A percentile compares a stretch with the other conserved stretches of the same genome.
phyloP scores from a whole-genome alignment of 108 stramenopile genomes.

The Cyclotella kingstonii region DNA sequence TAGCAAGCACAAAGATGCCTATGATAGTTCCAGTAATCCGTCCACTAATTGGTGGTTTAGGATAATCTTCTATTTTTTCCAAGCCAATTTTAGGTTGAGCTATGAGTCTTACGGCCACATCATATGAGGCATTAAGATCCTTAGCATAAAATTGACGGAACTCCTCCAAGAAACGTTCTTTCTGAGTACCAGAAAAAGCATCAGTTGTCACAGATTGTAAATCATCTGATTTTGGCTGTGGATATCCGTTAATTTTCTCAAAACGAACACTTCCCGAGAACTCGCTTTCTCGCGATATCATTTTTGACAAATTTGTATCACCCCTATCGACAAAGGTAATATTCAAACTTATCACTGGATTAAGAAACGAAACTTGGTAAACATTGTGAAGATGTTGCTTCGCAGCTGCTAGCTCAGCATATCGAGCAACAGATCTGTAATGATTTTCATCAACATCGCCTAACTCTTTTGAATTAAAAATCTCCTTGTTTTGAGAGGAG shows the following conservation, averaged over 20 bases:
- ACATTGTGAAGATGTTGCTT: conserved; percentile 2
- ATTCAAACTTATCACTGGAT: conserved; percentile 1
- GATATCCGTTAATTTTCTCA: not conserved
- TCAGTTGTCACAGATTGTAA: not conserved
- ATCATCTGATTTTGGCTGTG: not conserved
- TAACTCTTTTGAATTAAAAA: too few relatives aligned
- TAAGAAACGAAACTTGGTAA: not conserved
- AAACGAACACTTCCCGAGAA: conserved; percentile 7
- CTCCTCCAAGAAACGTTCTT: not conserved
- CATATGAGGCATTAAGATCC: not conserved
- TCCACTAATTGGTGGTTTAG: too few relatives aligned
- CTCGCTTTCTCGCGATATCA: not conserved
- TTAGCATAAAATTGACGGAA: not conserved
- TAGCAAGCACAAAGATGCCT: too few relatives aligned
- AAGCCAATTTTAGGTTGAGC: too few relatives aligned
- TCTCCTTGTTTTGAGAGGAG: too few relatives aligned
- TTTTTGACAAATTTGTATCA: not conserved
- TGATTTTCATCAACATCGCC: too few relatives aligned
- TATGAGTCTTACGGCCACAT: not conserved
- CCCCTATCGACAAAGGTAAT: conserved; percentile 5
- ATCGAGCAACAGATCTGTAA: not conserved
- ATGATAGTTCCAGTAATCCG: too few relatives aligned
- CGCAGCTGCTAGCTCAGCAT: conserved; percentile 8
- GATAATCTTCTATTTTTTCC: too few relatives aligned
- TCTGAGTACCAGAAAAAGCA: not conserved